A percentile compares a stretch with the other conserved stretches of the same genome.
phyloP scores from a whole-genome alignment of 192 early-diverging fungal species.

The Phycomyces blakesleeanus region DNA sequence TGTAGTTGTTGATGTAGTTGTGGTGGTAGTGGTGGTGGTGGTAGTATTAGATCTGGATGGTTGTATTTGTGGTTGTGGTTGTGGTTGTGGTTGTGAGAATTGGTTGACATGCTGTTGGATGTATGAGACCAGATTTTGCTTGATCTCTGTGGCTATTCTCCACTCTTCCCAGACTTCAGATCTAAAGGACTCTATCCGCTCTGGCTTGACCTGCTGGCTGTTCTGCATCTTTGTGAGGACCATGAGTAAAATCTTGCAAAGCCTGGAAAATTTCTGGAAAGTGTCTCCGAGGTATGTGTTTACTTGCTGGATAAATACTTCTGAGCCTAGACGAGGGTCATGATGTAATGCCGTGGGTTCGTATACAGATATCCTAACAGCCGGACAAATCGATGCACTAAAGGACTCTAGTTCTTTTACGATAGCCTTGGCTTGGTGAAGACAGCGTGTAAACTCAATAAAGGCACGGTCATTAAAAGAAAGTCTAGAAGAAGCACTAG shows the following conservation, averaged over 20 bases:
- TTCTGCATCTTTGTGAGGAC: conserved; percentile 22
- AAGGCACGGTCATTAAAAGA: conserved; percentile 12
- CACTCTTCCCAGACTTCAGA: conserved; percentile 24
- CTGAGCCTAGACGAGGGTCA: conserved; percentile 3
- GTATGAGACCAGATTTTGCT: conserved; percentile 6
- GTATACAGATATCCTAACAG: conserved; percentile 1
- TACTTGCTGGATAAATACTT: conserved; percentile 10
- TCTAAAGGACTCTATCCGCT: conserved; percentile 22
- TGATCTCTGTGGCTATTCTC: conserved; percentile 17
- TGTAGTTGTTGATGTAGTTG: too few relatives aligned
- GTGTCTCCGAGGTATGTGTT: conserved; percentile 19
- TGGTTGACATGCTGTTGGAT: conserved; percentile 4
- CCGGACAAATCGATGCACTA: conserved; percentile 20
- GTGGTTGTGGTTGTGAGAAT: neutral
- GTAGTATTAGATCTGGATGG: too few relatives aligned
- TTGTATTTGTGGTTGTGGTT: too few relatives aligned
- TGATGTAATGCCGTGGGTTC: neutral
- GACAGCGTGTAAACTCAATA: conserved; percentile 24
- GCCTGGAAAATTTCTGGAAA: conserved; percentile 24
- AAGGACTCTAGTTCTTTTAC: conserved; percentile 19
- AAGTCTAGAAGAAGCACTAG: neutral
- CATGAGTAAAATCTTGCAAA: conserved; percentile 23
- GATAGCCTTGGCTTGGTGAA: conserved; percentile 28
- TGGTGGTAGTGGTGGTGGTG: too few relatives aligned
- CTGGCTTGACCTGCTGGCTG: neutral